Conservation (phyloP, 2,329 filamentous ascomycete species). For the Fusarium sororula region DNA sequence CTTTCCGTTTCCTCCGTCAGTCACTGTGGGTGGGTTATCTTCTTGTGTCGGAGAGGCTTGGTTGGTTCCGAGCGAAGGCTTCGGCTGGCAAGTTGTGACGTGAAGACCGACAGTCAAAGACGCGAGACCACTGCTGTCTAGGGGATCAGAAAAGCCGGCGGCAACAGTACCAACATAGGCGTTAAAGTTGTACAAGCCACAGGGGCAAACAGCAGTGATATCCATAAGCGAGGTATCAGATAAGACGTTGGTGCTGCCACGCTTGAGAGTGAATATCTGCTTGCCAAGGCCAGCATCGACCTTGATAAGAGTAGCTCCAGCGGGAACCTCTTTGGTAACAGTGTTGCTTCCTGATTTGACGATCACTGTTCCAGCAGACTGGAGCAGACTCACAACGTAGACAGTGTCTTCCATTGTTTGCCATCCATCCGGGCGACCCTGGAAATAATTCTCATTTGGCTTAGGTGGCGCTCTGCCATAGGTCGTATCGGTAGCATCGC, state of each 20-base stretch:
- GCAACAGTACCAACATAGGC: conserved; percentile 63
- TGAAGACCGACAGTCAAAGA: conserved; percentile 44
- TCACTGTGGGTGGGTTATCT: conserved; percentile 30
- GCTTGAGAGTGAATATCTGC: conserved; percentile 53
- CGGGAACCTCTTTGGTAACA: conserved; percentile 45
- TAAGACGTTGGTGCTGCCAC: conserved; percentile 53
- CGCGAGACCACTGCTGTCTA: conserved; percentile 38
- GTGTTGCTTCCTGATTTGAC: conserved; percentile 56
- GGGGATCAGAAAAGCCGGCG: conserved; percentile 41
- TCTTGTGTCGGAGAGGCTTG: conserved; percentile 49
- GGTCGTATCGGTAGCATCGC: conserved; percentile 62
- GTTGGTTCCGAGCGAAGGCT: conserved; percentile 45
- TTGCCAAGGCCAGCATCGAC: conserved; percentile 57
- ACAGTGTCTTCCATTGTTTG: conserved; percentile 59
- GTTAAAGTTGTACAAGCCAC: conserved; percentile 67
- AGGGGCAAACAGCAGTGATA: conserved; percentile 58
- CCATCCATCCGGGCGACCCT: conserved; percentile 60
- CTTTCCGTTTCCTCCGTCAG: conserved; percentile 1
- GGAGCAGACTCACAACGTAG: conserved; percentile 63
- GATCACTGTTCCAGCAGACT: conserved; percentile 53
- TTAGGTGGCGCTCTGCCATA: conserved; percentile 53
- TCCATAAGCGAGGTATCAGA: conserved; percentile 60
- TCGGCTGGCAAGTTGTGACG: conserved; percentile 44
- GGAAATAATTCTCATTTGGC: conserved; percentile 60
- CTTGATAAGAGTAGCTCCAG: conserved; percentile 47